Evolutionary conservation across 768 basidiomycete genomes (phyloP).

Genomic region (Termitomyces sp.): DNA sequence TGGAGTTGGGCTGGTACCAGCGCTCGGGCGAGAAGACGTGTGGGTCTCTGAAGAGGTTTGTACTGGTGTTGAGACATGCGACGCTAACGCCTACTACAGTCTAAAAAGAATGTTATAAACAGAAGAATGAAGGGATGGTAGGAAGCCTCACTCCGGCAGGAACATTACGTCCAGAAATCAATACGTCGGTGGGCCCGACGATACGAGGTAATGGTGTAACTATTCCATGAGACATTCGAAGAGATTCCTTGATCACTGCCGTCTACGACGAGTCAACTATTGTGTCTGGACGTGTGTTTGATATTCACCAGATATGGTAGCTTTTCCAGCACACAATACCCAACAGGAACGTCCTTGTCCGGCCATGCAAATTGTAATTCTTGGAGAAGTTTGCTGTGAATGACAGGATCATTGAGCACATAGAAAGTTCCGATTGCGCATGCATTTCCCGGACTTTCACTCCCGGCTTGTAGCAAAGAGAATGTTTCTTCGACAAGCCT

Average conservation of each 20-base stretch:
- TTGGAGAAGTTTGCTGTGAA: slow-evolving; percentile 22
- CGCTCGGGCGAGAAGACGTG: slow-evolving; percentile 36
- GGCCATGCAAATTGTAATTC: slow-evolving; percentile 36
- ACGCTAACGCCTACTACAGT: slow-evolving; percentile 37
- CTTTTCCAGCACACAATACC: slow-evolving; percentile 29
- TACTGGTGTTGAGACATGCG: slow-evolving; percentile 33
- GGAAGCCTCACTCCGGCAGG: slow-evolving; percentile 30
- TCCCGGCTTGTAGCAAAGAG: slow-evolving; percentile 34
- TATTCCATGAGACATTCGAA: slow-evolving; percentile 40
- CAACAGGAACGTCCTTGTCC: slow-evolving; percentile 20
- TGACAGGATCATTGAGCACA: slow-evolving; percentile 25
- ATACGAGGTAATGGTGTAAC: slow-evolving; percentile 39
- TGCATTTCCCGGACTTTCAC: slow-evolving; percentile 34
- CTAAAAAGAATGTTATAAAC: slow-evolving; percentile 17
- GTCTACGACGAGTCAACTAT: slow-evolving; percentile 25
- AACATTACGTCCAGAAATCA: slow-evolving; percentile 30
- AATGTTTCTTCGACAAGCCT: slow-evolving; percentile 29
- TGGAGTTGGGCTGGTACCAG: slow-evolving; percentile 32
- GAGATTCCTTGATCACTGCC: slow-evolving; percentile 44
- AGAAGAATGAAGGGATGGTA: not conserved
- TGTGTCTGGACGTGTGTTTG: not conserved
- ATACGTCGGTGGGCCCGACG: slow-evolving; percentile 29
- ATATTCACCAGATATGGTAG: slow-evolving; percentile 40
- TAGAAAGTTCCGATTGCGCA: slow-evolving; percentile 35
- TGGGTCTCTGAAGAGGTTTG: slow-evolving; percentile 33